phyloP scores from a whole-genome alignment of 805 yeast species.

The Brettanomyces custersianus region DNA sequence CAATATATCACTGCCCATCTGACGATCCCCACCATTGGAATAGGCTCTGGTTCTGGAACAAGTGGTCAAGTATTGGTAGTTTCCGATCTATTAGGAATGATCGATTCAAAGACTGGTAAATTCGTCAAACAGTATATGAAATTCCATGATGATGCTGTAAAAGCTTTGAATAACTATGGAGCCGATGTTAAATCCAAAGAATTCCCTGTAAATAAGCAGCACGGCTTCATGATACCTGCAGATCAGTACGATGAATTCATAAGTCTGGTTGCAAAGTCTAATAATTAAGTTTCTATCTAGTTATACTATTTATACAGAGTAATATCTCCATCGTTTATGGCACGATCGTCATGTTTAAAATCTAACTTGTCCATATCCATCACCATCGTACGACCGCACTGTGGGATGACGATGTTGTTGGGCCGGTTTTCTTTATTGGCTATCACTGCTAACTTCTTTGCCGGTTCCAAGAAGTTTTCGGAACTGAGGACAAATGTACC shows the following conservation, averaged over 20 bases:
- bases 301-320: constrained; percentile 11
- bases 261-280: constrained; percentile 15
- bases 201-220: constrained; percentile 56
- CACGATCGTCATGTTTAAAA: constrained; percentile 7
- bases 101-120: constrained; percentile 47
- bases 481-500: constrained; percentile 89
- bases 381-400: constrained; percentile 63
- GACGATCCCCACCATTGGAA: constrained; percentile 80
- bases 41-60: constrained; percentile 83
- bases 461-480: constrained; percentile 83
- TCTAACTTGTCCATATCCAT: constrained; percentile 29
- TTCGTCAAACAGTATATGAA: constrained; percentile 68
- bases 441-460: constrained; percentile 41
- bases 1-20: constrained; percentile 50
- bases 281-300: constrained; percentile 2
- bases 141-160: constrained; percentile 37
- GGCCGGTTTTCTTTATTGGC: constrained; percentile 32
- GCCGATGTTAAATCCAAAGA: constrained; percentile 43
- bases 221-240: constrained; percentile 62
- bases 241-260: constrained; percentile 44
- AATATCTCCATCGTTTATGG: constrained; percentile 6
- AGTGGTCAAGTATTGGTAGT: constrained; percentile 89
- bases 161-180: constrained; percentile 45
- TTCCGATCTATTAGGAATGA: constrained; percentile 76
- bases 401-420: constrained; percentile 51